Conservation (phyloP, 306 rosid genomes). For the Myrica gale region DNA sequence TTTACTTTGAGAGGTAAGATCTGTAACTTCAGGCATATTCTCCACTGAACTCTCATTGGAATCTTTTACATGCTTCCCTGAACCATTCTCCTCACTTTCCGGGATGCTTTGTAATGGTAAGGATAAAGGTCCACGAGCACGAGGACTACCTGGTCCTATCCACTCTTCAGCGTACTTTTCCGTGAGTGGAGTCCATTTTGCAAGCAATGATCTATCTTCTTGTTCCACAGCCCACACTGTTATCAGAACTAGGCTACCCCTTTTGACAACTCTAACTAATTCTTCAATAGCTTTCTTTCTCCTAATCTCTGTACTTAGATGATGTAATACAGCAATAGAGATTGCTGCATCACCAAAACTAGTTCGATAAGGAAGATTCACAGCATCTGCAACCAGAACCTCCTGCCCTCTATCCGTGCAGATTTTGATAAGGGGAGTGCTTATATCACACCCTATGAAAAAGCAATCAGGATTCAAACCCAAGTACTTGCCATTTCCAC, state of each 20-base stretch:
- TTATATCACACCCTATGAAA: conserved; percentile 84
- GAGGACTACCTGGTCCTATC: conserved; percentile 83
- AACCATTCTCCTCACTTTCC: conserved; percentile 57
- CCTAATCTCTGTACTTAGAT: conserved; percentile 78
- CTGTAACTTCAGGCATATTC: conserved; percentile 29
- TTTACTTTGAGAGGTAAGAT: conserved; percentile 24
- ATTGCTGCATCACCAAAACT: conserved; percentile 89
- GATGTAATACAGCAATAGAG: conserved; percentile 92
- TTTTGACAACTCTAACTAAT: conserved; percentile 78
- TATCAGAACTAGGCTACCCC: conserved; percentile 82
- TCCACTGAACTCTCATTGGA: conserved; percentile 29
- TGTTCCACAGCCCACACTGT: conserved; percentile 99
- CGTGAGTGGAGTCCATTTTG: conserved; percentile 83
- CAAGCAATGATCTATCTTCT: conserved; percentile 65
- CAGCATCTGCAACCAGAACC: conserved; percentile 84
- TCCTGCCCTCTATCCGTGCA: conserved; percentile 78
- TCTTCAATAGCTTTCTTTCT: conserved; percentile 85
- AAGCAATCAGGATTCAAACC: conserved; percentile 61
- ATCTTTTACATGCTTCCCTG: conserved; percentile 35
- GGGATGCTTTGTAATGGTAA: conserved; percentile 71
- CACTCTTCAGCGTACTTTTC: conserved; percentile 80
- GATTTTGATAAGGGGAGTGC: conserved; percentile 72
- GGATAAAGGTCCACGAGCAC: conserved; percentile 48
- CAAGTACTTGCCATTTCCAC: conserved; percentile 90
- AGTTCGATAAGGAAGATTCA: conserved; percentile 79